These are phyloP conservation scores for Aspergillus oerlinghausenensis DNA, from an alignment of 2,329 filamentous ascomycete species.

Conservation along the genomic window DNA sequence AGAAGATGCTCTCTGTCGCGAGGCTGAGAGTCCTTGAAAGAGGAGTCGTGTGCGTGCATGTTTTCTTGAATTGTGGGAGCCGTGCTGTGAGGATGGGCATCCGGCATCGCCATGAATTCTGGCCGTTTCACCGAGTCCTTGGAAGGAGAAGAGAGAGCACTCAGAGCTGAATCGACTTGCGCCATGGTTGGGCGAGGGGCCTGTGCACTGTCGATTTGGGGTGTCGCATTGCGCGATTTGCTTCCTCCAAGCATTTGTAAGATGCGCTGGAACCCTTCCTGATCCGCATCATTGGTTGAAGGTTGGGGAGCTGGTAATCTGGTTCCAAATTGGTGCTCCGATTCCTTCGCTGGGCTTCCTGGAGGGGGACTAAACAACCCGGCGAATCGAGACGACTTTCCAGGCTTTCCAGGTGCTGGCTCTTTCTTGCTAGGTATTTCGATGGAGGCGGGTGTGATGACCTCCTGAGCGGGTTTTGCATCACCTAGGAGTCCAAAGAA, in stretches of 20 bases:
- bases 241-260: constrained; percentile 71
- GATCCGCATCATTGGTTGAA: constrained; percentile 59
- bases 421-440: constrained; percentile 41
- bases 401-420: constrained; percentile 47
- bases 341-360: constrained; percentile 48
- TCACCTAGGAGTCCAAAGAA: constrained; percentile 65
- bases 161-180: constrained; percentile 27
- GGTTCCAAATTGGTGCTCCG: constrained; percentile 21
- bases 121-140: constrained; percentile 26
- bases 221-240: constrained; percentile 42
- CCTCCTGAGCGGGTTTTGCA: constrained; percentile 43
- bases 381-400: constrained; percentile 78
- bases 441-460: constrained; percentile 33
- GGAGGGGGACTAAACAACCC: constrained; percentile 64
- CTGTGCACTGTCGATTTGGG: constrained; percentile 36
- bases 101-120: constrained; percentile 28
- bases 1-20: constrained; percentile 80
- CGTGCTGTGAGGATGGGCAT: constrained; percentile 19
- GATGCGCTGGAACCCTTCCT: constrained; percentile 78
- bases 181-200: constrained; percentile 27
- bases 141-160: constrained; percentile 28
- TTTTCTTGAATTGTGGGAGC: constrained; percentile 25
- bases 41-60: constrained; percentile 23
- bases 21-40: constrained; percentile 38
- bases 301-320: constrained; percentile 24